Percentiles rank a stretch among this genome's conserved stretches.
Conservation (phyloP, 306 rosid species). For the Styphnolobium japonicum region DNA sequence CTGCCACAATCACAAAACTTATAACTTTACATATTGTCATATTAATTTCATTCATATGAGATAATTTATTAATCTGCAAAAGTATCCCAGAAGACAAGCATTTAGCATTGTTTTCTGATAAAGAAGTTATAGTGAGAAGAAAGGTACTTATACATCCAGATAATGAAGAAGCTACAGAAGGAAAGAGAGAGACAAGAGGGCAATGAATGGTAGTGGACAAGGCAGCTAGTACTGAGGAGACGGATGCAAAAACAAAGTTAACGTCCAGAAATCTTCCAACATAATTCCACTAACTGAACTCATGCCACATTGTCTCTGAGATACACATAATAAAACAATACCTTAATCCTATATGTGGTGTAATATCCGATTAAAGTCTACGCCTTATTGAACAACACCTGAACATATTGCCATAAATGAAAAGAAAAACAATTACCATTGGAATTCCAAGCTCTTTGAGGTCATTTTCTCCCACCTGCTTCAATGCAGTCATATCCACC, state of each 20-base stretch:
- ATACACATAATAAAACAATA: constrained; percentile 4
- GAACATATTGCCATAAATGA: constrained; percentile 1
- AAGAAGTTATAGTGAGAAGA: no score
- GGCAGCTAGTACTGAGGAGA: not conserved
- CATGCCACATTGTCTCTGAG: not conserved
- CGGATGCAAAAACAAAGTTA: no score
- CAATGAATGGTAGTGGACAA: not conserved
- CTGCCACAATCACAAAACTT: no score
- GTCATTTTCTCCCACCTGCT: constrained; percentile 94
- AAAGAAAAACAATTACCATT: constrained; percentile 62
- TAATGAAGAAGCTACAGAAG: not conserved
- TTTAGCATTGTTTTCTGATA: no score
- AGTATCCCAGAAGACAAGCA: no score
- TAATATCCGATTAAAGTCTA: not conserved
- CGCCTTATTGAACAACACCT: not conserved
- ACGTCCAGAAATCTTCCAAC: not conserved
- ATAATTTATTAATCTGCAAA: no score
- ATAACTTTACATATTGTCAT: no score
- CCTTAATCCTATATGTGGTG: not conserved
- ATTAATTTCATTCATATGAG: no score
- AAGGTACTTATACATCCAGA: not conserved
- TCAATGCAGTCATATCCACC: constrained; percentile 94
- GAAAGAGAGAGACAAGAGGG: not conserved
- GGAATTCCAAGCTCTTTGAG: constrained; percentile 98
- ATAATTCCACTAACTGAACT: not conserved